Evolutionary conservation across 2,329 filamentous ascomycete species (phyloP), one percentile per base, ranked within the genome.

Genomic region (Parastagonospora nodorum): DNA sequence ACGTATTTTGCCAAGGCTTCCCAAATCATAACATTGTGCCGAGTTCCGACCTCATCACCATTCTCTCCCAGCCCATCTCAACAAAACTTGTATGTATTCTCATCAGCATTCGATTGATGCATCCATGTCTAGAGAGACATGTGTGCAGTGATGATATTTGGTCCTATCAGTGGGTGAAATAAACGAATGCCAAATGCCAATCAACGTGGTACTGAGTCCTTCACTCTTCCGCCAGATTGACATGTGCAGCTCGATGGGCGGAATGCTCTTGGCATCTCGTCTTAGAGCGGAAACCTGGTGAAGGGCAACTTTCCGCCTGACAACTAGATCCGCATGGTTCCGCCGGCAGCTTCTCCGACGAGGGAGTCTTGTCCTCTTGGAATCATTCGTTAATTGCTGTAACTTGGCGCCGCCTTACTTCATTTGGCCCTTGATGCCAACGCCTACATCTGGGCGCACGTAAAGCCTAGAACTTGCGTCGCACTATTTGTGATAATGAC

Each of bases 381-480:
- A 45, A 54, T 48, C 8, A 31, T 49, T 42, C 29, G 48, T 58
- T 45, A 42, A 58, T 44, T 38, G 45, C 48, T 38, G 56, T 47
- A 33, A 12, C 47, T 52, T 37, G 51, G 48, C 38, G 33, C 16
- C 27, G 14, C 43, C 45, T 55, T 54, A 38, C 56, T 49, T 9
- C 1, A 42, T 56, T 37, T 12, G 37, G 37, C 15, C 46, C 36
- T 8, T 19, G 31, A 39, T 44, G 48, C 50, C 48, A 60, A 47
- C 41, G 11, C n/a, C 47, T 19, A 19, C 47, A 15, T 49, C 66
- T 69, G 58, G 65, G 66, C 66, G 52, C 61, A 69, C 65, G 65
- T 68, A 66, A 46, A 46, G 19, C 39, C 51, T 53, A 48, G 42
- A 52, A 44, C 19, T 38, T 38, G n/a, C 7, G 15, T 57, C 43